These are phyloP conservation scores for Boletus insuetus DNA, from an alignment of 768 basidiomycete genomes.

Conservation along the genomic window DNA sequence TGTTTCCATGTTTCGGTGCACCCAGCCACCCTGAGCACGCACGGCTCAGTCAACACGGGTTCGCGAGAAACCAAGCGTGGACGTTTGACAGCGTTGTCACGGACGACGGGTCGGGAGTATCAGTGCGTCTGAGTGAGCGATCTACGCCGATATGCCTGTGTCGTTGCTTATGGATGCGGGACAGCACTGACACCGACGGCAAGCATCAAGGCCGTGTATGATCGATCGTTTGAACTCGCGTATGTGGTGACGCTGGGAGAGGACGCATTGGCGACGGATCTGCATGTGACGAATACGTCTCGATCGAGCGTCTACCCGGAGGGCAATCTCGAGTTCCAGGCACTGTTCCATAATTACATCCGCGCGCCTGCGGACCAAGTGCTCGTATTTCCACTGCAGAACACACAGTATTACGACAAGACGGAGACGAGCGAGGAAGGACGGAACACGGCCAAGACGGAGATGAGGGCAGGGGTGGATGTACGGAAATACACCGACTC, in stretches of 20 bases:
- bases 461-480: conserved; percentile 61
- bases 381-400: conserved; percentile 62
- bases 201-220: conserved; percentile 56
- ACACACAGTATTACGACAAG: conserved; percentile 77
- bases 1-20: conserved; percentile 89
- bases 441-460: conserved; percentile 48
- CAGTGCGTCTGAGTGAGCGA: conserved; percentile 71
- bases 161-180: conserved; percentile 1
- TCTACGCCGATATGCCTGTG: not conserved
- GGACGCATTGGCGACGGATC: conserved; percentile 71
- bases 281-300: conserved; percentile 77
- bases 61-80: conserved; percentile 82
- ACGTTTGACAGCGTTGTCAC: conserved; percentile 55
- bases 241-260: conserved; percentile 81
- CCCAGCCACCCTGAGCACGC: conserved; percentile 72
- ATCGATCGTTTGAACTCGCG: conserved; percentile 63
- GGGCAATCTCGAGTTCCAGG: conserved; percentile 78
- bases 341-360: conserved; percentile 90
- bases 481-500: conserved; percentile 69
- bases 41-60: conserved; percentile 84
- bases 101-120: conserved; percentile 70
- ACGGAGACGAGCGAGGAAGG: conserved; percentile 55
- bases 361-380: conserved; percentile 58
- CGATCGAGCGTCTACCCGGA: conserved; percentile 35
- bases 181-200: conserved; percentile 64